These are phyloP conservation scores for Pythium pectinolyticum DNA, from an alignment of 352 stramenopile species.

Conservation along the genomic window DNA sequence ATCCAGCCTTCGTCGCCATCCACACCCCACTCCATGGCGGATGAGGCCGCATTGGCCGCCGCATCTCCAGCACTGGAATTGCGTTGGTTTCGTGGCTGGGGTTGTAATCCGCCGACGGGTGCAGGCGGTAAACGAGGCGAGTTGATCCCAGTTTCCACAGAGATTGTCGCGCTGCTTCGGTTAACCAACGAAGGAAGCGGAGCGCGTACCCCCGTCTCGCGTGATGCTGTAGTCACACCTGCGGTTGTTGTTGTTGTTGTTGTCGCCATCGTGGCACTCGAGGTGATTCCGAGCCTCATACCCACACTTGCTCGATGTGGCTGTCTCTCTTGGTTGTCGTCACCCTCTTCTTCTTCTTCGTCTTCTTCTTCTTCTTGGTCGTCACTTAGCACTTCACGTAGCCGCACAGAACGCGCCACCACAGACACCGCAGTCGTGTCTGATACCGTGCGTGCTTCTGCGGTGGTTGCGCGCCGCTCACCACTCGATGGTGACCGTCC, in stretches of 20 bases:
- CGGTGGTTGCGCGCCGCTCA: conserved; percentile 20
- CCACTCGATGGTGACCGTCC: conserved; percentile 17
- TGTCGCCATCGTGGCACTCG: neutral
- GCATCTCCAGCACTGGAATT: conserved; percentile 14
- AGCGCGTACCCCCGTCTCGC: neutral
- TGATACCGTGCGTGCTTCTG: neutral
- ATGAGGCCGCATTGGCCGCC: neutral
- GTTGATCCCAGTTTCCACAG: neutral
- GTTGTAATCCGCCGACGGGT: neutral
- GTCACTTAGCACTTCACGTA: conserved; percentile 18
- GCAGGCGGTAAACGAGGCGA: neutral
- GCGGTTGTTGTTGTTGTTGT: neutral
- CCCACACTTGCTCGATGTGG: neutral
- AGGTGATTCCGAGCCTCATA: too few species aligned
- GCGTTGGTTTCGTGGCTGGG: conserved; percentile 16
- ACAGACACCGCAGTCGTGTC: neutral
- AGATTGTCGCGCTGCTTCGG: conserved; percentile 14
- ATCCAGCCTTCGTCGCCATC: conserved; percentile 79
- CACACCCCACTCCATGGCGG: conserved; percentile 27
- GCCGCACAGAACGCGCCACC: neutral
- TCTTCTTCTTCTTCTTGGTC: conserved; percentile 23
- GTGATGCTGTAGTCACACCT: neutral
- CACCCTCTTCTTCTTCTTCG: conserved; percentile 7
- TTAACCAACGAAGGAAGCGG: conserved; percentile 7
- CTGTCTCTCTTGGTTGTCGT: neutral